These are phyloP conservation scores for Penstemon eatonii DNA, from an alignment of 257 asterid genomes.

Conservation along the genomic window DNA sequence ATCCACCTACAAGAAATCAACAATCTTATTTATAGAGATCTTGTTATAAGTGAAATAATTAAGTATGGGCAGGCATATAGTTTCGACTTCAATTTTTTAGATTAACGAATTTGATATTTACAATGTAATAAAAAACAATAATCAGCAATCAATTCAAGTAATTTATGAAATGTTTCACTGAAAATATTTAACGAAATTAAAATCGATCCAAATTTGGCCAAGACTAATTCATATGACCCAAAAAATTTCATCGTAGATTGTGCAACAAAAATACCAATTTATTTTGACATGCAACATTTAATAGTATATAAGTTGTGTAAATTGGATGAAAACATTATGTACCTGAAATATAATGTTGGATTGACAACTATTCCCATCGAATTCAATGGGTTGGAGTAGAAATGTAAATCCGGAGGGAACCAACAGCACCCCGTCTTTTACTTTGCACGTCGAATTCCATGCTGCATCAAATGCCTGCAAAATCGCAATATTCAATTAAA, in stretches of 20 bases:
- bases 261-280: neutral
- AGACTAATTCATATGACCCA: no score
- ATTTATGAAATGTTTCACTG: no score
- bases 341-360: slow-evolving; percentile 25
- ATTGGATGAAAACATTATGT: neutral
- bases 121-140: no score
- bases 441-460: slow-evolving; percentile 28
- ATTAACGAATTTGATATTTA: no score
- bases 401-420: slow-evolving; percentile 29
- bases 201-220: no score
- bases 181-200: no score
- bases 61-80: no score
- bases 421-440: slow-evolving; percentile 19
- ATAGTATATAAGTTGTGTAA: neutral
- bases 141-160: no score
- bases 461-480: slow-evolving; percentile 28
- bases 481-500: no score
- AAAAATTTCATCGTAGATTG: no score
- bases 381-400: slow-evolving; percentile 27
- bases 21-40: no score
- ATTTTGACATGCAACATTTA: neutral
- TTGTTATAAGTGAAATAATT: no score
- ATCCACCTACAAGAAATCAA: slow-evolving; percentile 20
- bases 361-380: slow-evolving; percentile 27
- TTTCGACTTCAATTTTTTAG: neutral